These are phyloP conservation scores for Pseudocercospora eumusae DNA, from an alignment of 2,329 filamentous ascomycete genomes.

Conservation along the genomic window DNA sequence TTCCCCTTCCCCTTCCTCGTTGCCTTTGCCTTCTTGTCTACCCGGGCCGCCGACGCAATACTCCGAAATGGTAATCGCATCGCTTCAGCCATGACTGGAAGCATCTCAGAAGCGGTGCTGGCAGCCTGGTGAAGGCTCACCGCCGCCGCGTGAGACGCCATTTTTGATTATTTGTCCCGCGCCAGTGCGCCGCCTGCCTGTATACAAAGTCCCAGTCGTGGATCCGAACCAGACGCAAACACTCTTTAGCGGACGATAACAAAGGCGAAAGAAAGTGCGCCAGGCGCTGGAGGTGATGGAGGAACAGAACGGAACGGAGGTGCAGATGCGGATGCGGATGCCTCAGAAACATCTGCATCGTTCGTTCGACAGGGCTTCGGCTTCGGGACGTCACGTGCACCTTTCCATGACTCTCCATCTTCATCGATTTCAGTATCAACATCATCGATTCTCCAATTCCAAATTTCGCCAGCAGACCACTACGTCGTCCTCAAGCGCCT, in stretches of 20 bases:
- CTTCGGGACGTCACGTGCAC: not conserved
- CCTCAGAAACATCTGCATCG: not conserved
- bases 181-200: constrained; percentile 18
- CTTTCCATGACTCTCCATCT: not conserved
- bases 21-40: not conserved
- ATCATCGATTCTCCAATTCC: not conserved
- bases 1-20: not conserved
- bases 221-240: not conserved
- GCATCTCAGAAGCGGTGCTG: constrained; percentile 42
- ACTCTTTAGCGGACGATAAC: not conserved
- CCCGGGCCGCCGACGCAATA: not conserved
- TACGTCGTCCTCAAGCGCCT: no score
- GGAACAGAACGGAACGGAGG: not conserved
- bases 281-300: not conserved
- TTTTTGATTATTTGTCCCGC: constrained; percentile 20
- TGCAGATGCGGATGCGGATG: not conserved
- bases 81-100: constrained; percentile 44
- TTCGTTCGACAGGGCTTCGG: not conserved
- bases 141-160: constrained; percentile 55
- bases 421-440: not conserved
- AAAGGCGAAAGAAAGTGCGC: not conserved
- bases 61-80: constrained; percentile 36
- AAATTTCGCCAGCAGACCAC: not conserved
- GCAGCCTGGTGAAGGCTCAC: constrained; percentile 52
- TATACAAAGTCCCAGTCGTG: constrained; percentile 6